These are phyloP conservation scores for Diaporthe aspalathi DNA, from an alignment of 2,329 filamentous ascomycete genomes.

Conservation along the genomic window DNA sequence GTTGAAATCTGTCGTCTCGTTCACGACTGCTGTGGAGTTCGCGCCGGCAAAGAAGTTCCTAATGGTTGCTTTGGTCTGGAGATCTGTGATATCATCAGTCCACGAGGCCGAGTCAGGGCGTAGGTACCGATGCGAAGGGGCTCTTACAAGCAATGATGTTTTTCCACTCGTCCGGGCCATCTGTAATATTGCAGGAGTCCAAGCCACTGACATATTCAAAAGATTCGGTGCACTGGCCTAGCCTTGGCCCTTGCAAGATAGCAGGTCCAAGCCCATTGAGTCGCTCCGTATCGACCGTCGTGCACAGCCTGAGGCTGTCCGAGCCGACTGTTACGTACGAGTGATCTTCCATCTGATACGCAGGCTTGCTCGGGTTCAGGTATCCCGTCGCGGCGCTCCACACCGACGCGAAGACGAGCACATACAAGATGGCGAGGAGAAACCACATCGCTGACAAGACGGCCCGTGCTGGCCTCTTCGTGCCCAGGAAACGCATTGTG, in stretches of 20 bases:
- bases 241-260: neutral
- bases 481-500: neutral
- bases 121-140: too few relatives aligned
- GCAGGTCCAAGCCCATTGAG: slow-evolving; percentile 3
- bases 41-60: neutral
- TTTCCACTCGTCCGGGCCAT: slow-evolving; percentile 1
- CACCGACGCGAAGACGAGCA: slow-evolving; percentile 29
- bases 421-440: slow-evolving; percentile 28
- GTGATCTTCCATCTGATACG: slow-evolving; percentile 12
- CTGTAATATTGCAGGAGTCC: neutral
- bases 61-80: neutral
- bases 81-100: neutral
- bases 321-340: slow-evolving; percentile 20
- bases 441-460: slow-evolving; percentile 29
- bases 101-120: neutral
- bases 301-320: slow-evolving; percentile 10
- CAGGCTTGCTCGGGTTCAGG: slow-evolving; percentile 21
- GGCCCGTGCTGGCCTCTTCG: slow-evolving; percentile 8
- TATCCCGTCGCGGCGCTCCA: slow-evolving; percentile 31
- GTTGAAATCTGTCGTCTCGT: slow-evolving; percentile 12
- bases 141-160: slow-evolving; percentile 17
- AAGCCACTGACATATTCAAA: neutral
- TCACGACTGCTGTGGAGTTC: neutral
- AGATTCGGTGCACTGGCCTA: neutral
- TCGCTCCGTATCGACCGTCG: neutral